phyloP scores from a whole-genome alignment of 1,284 basidiomycete species.

The Sporisorium sorghi region DNA sequence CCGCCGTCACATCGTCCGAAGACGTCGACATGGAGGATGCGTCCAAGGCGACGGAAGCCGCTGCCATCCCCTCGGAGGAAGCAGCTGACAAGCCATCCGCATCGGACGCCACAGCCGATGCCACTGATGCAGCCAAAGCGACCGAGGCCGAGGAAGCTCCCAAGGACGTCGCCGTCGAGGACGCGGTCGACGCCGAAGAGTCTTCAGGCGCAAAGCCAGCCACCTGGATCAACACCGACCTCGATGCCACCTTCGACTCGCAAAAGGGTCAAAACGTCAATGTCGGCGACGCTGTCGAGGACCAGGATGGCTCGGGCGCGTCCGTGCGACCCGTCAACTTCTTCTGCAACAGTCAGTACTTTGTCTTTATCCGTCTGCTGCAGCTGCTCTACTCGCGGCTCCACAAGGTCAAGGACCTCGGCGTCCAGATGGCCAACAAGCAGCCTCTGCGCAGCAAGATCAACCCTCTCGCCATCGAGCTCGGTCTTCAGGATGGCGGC shows the following conservation, averaged over 20 bases:
- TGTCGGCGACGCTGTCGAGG: conserved; percentile 39
- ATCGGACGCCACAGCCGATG: conserved; percentile 1
- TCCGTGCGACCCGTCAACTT: conserved; percentile 73
- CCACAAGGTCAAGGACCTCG: conserved; percentile 77
- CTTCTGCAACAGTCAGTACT: conserved; percentile 93
- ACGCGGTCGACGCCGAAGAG: conserved; percentile 26
- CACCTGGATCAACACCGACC: conserved; percentile 72
- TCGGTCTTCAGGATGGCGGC: conserved; percentile 75
- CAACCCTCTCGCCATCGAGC: conserved; percentile 74
- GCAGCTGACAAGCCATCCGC: conserved; percentile 7
- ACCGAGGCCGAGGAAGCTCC: conserved; percentile 13
- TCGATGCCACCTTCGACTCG: conserved; percentile 58
- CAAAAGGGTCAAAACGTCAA: conserved; percentile 44
- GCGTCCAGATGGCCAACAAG: conserved; percentile 71
- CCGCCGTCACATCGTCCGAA: conserved; percentile 26
- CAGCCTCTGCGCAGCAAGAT: conserved; percentile 69
- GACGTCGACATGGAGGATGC: conserved; percentile 58
- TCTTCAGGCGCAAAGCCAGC: conserved; percentile 62
- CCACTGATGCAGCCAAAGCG: conserved; percentile 12
- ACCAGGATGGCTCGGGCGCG: conserved; percentile 22
- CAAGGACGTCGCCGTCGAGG: conserved; percentile 18
- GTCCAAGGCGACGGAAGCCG: conserved; percentile 13
- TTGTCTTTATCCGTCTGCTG: conserved; percentile 82
- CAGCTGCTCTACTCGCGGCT: conserved; percentile 90
- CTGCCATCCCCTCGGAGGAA: not conserved